Evolutionary conservation across 2,329 filamentous ascomycete genomes (phyloP), one percentile per base, ranked within the genome.

Genomic region (Ophiostoma himal-ulmi): DNA sequence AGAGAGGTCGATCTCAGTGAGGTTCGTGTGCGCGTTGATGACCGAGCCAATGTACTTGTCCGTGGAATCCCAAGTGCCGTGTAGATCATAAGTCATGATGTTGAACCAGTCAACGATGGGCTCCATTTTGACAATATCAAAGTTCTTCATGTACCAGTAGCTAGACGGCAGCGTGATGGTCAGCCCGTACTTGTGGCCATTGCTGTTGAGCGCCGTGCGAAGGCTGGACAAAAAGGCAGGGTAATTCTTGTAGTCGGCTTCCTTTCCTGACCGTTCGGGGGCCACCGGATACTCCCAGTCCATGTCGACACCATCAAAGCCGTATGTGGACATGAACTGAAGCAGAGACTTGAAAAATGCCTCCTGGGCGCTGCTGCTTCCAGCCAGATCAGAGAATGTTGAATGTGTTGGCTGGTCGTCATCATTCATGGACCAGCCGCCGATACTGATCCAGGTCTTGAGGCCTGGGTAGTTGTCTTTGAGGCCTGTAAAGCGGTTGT

Each of bases 11-110:
- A 83, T 82, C 72, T 84, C 82, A 0, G 81, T 83, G 6, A 84
- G 66, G 72, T 85, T 84, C 0, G 82, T 83, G 70, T 84, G 82
- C 0, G 77, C 73, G n/a, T 77, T 74, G 11, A 82, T 73, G 20
- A 76, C 75, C 0, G 75, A 48, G 0, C 80, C 81, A 5, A 75
- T 74, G 17, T 1, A 71, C 44, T 72, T 66, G 52, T 66, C 71
- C 1, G 52, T 14, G 11, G 62, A 57, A 69, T 82, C 81, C 80
- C 80, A 83, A 0, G 74, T 69, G 4, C 81, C 82, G 71, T 83
- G 79, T 0, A 83, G 68, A 72, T 82, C 80, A 69, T 82, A 82
- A 5, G 57, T 44, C 73, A 74, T 73, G 10, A 74, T 22, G 62
- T 73, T 74, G 70, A 75, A 73, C 69, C 70, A 74, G 64, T 72